These are phyloP conservation scores for Bretschneidera sinensis DNA, from an alignment of 345 rosid genomes.

Conservation along the genomic window DNA sequence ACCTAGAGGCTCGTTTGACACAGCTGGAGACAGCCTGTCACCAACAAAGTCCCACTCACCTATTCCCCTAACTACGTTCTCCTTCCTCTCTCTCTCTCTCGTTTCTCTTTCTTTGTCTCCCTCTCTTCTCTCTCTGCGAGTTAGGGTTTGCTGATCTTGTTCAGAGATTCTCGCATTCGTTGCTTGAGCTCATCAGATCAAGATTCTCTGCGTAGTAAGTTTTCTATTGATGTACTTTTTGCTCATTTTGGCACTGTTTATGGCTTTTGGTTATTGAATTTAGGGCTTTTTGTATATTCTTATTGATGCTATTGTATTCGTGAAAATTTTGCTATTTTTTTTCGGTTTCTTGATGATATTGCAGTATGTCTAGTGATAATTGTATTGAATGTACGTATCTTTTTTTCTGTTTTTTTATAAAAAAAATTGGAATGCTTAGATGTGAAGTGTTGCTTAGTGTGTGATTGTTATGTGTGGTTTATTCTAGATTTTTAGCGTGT, in stretches of 20 bases:
- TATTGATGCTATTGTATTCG: neutral
- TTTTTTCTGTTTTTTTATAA: neutral
- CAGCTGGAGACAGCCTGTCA: conserved; percentile 99
- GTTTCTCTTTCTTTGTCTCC: conserved; percentile 7
- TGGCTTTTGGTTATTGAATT: neutral
- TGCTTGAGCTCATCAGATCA: conserved; percentile 39
- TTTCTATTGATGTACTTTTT: conserved; percentile 24
- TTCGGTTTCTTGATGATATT: neutral
- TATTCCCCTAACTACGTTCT: conserved; percentile 40
- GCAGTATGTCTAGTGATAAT: neutral
- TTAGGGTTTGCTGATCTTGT: conserved; percentile 46
- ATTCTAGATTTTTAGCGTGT: neutral
- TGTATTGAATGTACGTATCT: neutral
- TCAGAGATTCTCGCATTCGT: conserved; percentile 23
- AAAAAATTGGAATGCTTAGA: conserved; percentile 12
- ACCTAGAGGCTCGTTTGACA: conserved; percentile 50
- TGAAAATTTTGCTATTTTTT: neutral
- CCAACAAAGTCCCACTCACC: conserved; percentile 91
- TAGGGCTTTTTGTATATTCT: neutral
- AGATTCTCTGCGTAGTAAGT: conserved; percentile 53
- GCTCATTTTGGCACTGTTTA: conserved; percentile 1
- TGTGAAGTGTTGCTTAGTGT: conserved; percentile 11
- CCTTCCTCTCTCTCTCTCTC: conserved; percentile 12
- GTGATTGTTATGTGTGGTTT: neutral
- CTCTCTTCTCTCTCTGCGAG: conserved; percentile 12